These are phyloP conservation scores for Zalaria sp. DNA, from an alignment of 2,329 filamentous ascomycete species.

Conservation along the genomic window DNA sequence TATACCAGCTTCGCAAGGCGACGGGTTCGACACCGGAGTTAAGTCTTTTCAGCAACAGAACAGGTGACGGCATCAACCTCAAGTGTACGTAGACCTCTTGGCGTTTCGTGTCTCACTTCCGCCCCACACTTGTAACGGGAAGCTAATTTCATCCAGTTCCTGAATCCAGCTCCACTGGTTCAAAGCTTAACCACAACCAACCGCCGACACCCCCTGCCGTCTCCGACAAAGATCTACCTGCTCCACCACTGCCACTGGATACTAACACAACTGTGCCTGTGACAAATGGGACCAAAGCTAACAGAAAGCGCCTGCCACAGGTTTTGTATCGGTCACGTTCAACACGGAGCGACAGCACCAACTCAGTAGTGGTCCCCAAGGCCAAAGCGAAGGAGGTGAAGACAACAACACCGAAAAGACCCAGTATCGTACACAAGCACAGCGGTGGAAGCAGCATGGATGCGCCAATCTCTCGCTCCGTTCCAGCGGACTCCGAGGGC, in stretches of 20 bases:
- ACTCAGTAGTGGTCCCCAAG: slow-evolving; percentile 1
- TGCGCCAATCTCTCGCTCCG: slow-evolving; percentile 2
- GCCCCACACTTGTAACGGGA: neutral
- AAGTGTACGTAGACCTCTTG: neutral
- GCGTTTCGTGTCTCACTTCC: too few relatives aligned
- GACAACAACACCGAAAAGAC: slow-evolving; percentile 2
- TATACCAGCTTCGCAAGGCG: slow-evolving; percentile 27
- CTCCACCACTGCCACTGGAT: too few relatives aligned
- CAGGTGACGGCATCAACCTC: neutral
- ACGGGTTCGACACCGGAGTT: slow-evolving; percentile 35
- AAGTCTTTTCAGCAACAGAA: slow-evolving; percentile 6
- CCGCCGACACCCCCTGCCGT: slow-evolving; percentile 1
- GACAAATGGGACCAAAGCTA: neutral
- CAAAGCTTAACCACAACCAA: neutral
- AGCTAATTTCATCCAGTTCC: neutral
- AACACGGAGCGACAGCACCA: slow-evolving; percentile 1
- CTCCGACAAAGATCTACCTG: too few relatives aligned
- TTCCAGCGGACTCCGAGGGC: slow-evolving; percentile 43
- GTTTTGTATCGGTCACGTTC: slow-evolving; percentile 7
- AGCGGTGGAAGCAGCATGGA: neutral
- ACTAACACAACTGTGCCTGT: too few relatives aligned
- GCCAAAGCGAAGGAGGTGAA: slow-evolving; percentile 25
- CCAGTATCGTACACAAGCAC: slow-evolving; percentile 4
- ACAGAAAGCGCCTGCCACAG: slow-evolving; percentile 6
- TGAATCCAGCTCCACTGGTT: neutral